Evolutionary conservation across 2,329 filamentous ascomycete species (phyloP), one percentile per base, ranked within the genome.

Genomic region (Pestalotiopsis sp.): DNA sequence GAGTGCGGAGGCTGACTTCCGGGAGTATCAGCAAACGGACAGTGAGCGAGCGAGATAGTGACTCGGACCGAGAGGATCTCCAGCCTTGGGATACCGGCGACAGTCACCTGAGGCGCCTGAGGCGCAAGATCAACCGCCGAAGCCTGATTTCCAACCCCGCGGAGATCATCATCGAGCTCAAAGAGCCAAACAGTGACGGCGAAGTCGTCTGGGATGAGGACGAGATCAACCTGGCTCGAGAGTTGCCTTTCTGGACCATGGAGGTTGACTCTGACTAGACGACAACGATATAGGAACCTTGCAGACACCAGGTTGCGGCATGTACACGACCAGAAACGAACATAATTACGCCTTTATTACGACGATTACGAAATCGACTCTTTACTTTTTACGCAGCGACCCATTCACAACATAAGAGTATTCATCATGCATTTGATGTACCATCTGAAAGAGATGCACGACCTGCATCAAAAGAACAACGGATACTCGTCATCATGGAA

Each of bases 21-120:
- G 76, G 77, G 62, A 77, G 75, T 66, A 75, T 78, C 58, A 77
- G 76, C 73, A 78, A 78, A 70, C 76, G 77, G 24, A 78, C 77
- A 35, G 71, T 78, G 60, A 78, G 77, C 71, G 77, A 78, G 70
- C 72, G 76, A 40, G 77, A 73, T 68, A 78, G 76, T 56, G 76
- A 78, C 66, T 76, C 75, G 6, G 77, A 78, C 67, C 71, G 69
- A 55, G 77, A 78, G 60, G 77, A 78, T 59, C 62, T 78, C 4
- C 64, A 75, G 52, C 75, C 76, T 9, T 77, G 73, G 63, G 71
- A 72, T 39, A 73, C 76, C 9, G 70, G 68, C 22, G 72, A 71
- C 38, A 70, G 70, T 11, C 64, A 40, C 26, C 69, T 70, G 61
- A 73, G 76, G 48, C 75, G 77, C 39, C 70, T 75, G 61, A 75